Percentiles rank a stretch among this genome's conserved stretches.
phyloP scores from a whole-genome alignment of 176 grass and related monocot genomes.

The Triticum aestivum region IWGSC_CS_RefSeq_v2.1 NC_057796.1:435714033-435714532 shows the following conservation, averaged over 20 bases:
- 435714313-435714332: conserved; percentile 93
- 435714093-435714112: conserved; percentile 89
- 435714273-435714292: conserved; percentile 62
- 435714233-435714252: conserved; percentile 10
- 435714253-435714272: background rate
- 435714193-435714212: conserved; percentile 84
- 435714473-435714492: conserved; percentile 70
- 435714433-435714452: conserved; percentile 13
- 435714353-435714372: conserved; percentile 59
- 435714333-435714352: conserved; percentile 83
- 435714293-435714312: conserved; percentile 79
- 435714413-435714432: background rate
- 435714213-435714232: conserved; percentile 18
- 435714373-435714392: conserved; percentile 7
- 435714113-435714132: conserved; percentile 97
- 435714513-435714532: conserved; percentile 43
- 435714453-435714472: conserved; percentile 86
- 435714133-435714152: conserved; percentile 87
- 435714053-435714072: conserved; percentile 66
- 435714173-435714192: conserved; percentile 88
- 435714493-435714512: conserved; percentile 20
- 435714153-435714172: conserved; percentile 91
- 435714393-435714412: conserved; percentile 8
- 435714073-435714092: conserved; percentile 72
- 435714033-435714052: conserved; percentile 84